Evolutionary conservation across 208 protist species (phyloP).

Genomic region (Hexamita inflata): DNA sequence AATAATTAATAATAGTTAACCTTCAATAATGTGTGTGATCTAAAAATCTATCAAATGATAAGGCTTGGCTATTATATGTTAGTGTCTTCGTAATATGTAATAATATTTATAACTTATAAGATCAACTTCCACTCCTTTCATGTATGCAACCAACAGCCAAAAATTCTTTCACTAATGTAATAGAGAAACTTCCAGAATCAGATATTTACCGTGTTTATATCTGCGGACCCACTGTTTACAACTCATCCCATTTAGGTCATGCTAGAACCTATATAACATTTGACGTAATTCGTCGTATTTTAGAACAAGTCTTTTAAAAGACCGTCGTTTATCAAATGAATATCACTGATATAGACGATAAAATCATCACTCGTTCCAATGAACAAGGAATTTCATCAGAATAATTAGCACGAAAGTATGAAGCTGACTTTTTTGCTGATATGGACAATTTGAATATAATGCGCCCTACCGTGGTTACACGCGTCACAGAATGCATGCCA

Average conservation of each 20-base stretch:
- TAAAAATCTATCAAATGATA: too few relatives aligned
- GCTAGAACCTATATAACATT: constrained; percentile 85
- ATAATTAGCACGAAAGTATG: constrained; percentile 36
- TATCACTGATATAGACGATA: constrained; percentile 97
- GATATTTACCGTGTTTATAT: constrained; percentile 67
- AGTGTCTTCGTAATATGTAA: too few relatives aligned
- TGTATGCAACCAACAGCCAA: too few relatives aligned
- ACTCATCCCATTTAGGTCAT: constrained; percentile 86
- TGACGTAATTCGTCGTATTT: constrained; percentile 82
- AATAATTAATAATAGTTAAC: too few relatives aligned
- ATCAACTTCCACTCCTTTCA: too few relatives aligned
- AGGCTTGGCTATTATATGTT: too few relatives aligned
- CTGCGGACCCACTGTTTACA: constrained; percentile 91
- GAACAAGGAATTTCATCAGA: background rate
- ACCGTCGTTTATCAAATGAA: constrained; percentile 76
- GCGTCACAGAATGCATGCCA: constrained; percentile 87
- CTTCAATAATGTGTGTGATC: too few relatives aligned
- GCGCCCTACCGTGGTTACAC: constrained; percentile 31
- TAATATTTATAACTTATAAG: too few relatives aligned
- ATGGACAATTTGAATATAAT: constrained; percentile 60
- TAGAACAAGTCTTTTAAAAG: constrained; percentile 82
- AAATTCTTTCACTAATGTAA: too few relatives aligned
- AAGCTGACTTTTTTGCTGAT: constrained; percentile 49
- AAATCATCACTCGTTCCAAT: constrained; percentile 55
- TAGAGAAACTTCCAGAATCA: too few relatives aligned